These are phyloP conservation scores for Jasminum sambac DNA, from an alignment of 257 asterid species.

Conservation along the genomic window DNA sequence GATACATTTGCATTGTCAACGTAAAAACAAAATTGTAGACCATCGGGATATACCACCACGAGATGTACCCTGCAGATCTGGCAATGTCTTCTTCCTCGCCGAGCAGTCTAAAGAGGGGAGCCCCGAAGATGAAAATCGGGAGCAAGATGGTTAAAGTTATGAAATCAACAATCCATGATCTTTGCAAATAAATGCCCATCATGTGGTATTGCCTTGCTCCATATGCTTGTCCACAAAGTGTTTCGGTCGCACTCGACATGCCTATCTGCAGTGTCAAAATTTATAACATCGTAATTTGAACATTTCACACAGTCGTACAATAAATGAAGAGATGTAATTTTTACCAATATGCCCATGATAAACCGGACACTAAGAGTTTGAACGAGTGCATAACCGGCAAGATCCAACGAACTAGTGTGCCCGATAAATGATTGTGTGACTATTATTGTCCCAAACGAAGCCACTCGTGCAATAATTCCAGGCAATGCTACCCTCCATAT, in stretches of 20 bases:
- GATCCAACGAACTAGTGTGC: constrained; percentile 56
- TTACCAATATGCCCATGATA: constrained; percentile 57
- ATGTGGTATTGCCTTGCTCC: constrained; percentile 70
- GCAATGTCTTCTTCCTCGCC: constrained; percentile 51
- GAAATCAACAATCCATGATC: constrained; percentile 69
- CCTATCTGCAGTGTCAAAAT: constrained; percentile 43
- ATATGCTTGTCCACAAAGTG: constrained; percentile 70
- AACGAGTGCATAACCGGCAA: constrained; percentile 71
- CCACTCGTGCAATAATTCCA: constrained; percentile 62
- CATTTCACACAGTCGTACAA: background rate
- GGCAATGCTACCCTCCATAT: constrained; percentile 78
- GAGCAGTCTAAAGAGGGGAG: constrained; percentile 47
- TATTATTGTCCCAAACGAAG: constrained; percentile 59
- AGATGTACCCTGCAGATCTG: constrained; percentile 46
- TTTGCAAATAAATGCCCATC: constrained; percentile 67
- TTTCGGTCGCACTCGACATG: constrained; percentile 76
- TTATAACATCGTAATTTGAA: background rate
- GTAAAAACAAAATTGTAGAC: constrained; percentile 53
- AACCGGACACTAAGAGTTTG: constrained; percentile 72
- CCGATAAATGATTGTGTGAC: constrained; percentile 77
- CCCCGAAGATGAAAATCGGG: constrained; percentile 50
- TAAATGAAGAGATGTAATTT: constrained; percentile 10
- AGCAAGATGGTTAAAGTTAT: constrained; percentile 47
- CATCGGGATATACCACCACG: constrained; percentile 59
- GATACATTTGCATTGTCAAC: constrained; percentile 62